A percentile compares a stretch with the other conserved stretches of the same genome.
phyloP scores from a whole-genome alignment of 73 alveolate genomes.

The Stentor roeselii region DNA sequence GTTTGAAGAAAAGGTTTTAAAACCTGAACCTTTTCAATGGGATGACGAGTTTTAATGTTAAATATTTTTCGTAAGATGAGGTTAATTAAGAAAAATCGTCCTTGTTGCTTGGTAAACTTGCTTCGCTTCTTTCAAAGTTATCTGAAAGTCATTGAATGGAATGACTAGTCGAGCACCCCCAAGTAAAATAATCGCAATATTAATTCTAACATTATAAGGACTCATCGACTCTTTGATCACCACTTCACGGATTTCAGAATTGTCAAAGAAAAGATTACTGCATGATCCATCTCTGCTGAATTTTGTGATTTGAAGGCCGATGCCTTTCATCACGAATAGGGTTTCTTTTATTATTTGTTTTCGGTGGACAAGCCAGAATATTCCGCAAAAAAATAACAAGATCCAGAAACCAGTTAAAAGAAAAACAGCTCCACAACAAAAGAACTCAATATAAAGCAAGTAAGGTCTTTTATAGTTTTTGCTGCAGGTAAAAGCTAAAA shows the following conservation, averaged over 20 bases:
- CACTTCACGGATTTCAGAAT: slow-evolving; percentile 7
- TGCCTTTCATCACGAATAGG: slow-evolving; percentile 7
- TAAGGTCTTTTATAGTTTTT: not conserved
- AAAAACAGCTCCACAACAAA: not conserved
- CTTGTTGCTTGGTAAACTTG: not conserved
- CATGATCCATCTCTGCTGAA: not conserved
- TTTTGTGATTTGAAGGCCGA: slow-evolving; percentile 20
- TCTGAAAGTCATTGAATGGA: not conserved
- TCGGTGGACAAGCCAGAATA: not conserved
- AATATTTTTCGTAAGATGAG: too few species aligned
- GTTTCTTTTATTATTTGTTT: slow-evolving; percentile 8
- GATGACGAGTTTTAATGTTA: too few species aligned
- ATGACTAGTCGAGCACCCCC: not conserved
- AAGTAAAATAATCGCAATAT: not conserved
- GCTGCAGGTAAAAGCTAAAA: slow-evolving; percentile 3
- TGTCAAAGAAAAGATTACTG: not conserved
- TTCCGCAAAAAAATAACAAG: not conserved
- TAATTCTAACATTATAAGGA: not conserved
- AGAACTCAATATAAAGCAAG: not conserved
- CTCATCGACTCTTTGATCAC: not conserved
- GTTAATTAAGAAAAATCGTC: not conserved
- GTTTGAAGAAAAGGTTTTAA: too few species aligned
- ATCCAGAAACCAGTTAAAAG: not conserved
- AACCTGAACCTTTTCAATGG: too few species aligned
- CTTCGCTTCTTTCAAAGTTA: not conserved